Evolutionary conservation across 2,329 filamentous ascomycete species (phyloP), one percentile per base, ranked within the genome.

Genomic region (Alternaria postmessia): DNA sequence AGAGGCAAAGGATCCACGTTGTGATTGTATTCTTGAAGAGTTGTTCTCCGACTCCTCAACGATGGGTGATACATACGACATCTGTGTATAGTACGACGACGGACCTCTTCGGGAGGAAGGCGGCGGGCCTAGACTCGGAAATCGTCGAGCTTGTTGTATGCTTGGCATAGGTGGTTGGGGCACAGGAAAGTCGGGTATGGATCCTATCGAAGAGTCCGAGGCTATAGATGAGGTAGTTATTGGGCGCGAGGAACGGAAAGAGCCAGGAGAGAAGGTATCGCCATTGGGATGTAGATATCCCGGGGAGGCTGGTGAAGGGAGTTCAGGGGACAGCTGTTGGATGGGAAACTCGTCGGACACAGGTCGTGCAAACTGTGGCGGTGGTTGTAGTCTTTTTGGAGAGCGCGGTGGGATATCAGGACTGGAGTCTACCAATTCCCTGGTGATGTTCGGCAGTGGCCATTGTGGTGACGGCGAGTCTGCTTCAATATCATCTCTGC

Each of bases 1-100:
- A 24, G 82, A 84, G 18, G 82, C 81, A 57, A 79, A 83, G 1
- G 82, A 83, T 12, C 76, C 78, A 53, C 76, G 76, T 34, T 75
- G 75, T 12, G 79, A 80, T 42, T 72, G 72, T 32, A 78, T 73
- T n/a, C 74, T 79, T 51, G 82, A 77, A 4, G 80, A 79, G 52
- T 83, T 73, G 34, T 76, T 78, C 55, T 84, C 81, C 6, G 79
- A 76, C 63, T 84, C 82, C 70, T 84, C 82, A 4, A 74, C 78
- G 51, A 84, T 84, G 3, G 82, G 82, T 32, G 82, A 80, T 26
- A 84, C 82, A 26, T 80, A 81, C 0, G 79, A 81, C 54, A 79
- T 72, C 60, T 82, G 81, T 2, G 81, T 81, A 60, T 84, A 84
- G 65, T 83, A 84, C 0, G 80, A 81, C 5, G 80, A 78, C 8